Conservation (phyloP, 805 yeast species). For the Teunomyces pallodes region DNA sequence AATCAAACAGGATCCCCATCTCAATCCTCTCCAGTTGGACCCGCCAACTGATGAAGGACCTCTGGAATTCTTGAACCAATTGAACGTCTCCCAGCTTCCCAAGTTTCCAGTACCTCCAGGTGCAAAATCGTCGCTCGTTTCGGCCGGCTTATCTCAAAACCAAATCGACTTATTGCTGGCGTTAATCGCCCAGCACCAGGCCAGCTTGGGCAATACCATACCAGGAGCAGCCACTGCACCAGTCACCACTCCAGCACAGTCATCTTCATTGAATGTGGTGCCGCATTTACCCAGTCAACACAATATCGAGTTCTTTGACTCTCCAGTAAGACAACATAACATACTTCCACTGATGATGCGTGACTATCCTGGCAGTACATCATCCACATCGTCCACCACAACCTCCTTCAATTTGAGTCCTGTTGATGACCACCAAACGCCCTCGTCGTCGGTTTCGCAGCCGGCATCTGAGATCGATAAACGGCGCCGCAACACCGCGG, state of each 20-base stretch:
- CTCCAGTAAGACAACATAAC: conserved; percentile 15
- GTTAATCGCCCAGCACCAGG: conserved; percentile 67
- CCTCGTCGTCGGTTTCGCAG: not conserved
- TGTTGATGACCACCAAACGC: not conserved
- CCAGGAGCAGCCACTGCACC: conserved; percentile 4
- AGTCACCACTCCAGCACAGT: not conserved
- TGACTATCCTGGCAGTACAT: conserved; percentile 3
- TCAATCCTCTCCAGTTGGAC: not conserved
- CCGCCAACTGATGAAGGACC: not conserved
- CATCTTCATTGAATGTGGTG: conserved; percentile 3
- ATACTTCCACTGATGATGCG: conserved; percentile 4
- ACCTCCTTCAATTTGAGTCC: conserved; percentile 6
- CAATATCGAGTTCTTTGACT: conserved; percentile 5
- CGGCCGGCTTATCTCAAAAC: conserved; percentile 64
- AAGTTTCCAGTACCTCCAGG: conserved; percentile 71
- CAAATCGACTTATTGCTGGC: conserved; percentile 76
- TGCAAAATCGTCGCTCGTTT: conserved; percentile 58
- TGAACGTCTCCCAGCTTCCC: conserved; percentile 36
- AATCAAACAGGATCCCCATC: conserved; percentile 3
- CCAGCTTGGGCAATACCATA: conserved; percentile 13
- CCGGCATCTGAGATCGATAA: conserved; percentile 40
- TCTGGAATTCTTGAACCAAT: conserved; percentile 1
- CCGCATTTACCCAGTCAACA: conserved; percentile 11
- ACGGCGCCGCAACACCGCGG: conserved; percentile 60
- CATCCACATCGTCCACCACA: conserved; percentile 6